Percentiles rank a stretch among this genome's conserved stretches.
phyloP scores from a whole-genome alignment of 2,329 filamentous ascomycete species.

The Penicillium sp. region DNA sequence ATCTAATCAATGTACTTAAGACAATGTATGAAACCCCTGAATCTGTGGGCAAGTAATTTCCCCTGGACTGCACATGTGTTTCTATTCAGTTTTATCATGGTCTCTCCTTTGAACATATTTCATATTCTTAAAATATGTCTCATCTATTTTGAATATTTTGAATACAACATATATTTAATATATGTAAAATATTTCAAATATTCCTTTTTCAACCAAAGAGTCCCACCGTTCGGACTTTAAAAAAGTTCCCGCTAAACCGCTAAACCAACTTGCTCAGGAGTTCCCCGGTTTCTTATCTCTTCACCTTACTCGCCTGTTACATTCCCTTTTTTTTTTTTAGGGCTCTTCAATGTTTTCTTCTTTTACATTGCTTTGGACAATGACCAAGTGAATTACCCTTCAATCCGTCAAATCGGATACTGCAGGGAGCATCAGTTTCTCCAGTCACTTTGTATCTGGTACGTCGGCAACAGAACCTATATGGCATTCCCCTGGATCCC shows the following conservation, averaged over 20 bases:
- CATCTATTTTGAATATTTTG: no score
- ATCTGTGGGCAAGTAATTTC: not conserved
- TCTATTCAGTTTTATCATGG: not conserved
- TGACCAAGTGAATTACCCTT: not conserved
- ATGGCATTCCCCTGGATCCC: not conserved
- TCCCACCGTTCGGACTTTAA: not conserved
- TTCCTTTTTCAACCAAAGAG: not conserved
- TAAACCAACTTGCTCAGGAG: not conserved
- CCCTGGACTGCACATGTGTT: not conserved
- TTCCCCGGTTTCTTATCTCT: not conserved
- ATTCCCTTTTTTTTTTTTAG: not conserved
- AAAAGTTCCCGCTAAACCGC: not conserved
- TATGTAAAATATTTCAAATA: no score
- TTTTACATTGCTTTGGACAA: not conserved
- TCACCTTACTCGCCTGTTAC: not conserved
- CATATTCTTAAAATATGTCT: not conserved
- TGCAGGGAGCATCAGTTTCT: not conserved
- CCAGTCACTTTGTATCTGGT: not conserved
- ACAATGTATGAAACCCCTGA: not conserved
- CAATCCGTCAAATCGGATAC: not conserved
- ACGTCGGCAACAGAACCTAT: not conserved
- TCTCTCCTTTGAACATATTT: not conserved
- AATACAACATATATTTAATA: no score
- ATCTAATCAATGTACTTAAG: not conserved
- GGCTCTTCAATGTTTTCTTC: no score